Percentiles rank a stretch among this genome's conserved stretches.
Evolutionary conservation across 2,329 filamentous ascomycete species (phyloP).

Genomic region (Phaeophleospora eucalypticola): DNA sequence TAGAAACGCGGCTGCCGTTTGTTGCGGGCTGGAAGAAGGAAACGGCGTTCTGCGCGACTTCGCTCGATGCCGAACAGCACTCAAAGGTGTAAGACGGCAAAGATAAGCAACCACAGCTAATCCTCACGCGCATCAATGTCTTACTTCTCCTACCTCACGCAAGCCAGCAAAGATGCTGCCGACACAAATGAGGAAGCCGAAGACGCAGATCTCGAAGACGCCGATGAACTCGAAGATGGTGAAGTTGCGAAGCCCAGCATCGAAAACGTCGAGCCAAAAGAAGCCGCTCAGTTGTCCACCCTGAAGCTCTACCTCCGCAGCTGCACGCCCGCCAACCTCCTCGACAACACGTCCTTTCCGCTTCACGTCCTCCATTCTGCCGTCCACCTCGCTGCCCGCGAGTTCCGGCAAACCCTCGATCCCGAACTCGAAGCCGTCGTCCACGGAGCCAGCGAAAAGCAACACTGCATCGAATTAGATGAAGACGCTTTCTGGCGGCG

Average conservation of each 20-base stretch:
- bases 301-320: slow-evolving; percentile 14
- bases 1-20: background rate
- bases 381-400: slow-evolving; percentile 5
- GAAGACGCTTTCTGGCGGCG: slow-evolving; percentile 12
- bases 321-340: slow-evolving; percentile 10
- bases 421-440: slow-evolving; percentile 12
- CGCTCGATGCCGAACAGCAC: background rate
- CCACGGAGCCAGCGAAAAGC: slow-evolving; percentile 1
- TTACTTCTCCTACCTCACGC: background rate
- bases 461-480: slow-evolving; percentile 9
- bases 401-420: slow-evolving; percentile 12
- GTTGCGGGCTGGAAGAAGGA: background rate
- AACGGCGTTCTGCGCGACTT: background rate
- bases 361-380: slow-evolving; percentile 9
- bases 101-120: background rate
- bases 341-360: slow-evolving; percentile 9
- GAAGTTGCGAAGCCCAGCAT: no score
- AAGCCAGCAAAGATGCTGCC: background rate
- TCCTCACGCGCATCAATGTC: background rate
- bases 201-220: background rate
- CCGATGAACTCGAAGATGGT: background rate
- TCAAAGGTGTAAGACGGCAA: background rate
- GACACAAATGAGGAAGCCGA: background rate
- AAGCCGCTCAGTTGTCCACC: background rate
- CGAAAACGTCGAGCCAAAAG: background rate